phyloP scores from a whole-genome alignment of 164 flowering plant species.

The Nymphaea thermarum region DNA sequence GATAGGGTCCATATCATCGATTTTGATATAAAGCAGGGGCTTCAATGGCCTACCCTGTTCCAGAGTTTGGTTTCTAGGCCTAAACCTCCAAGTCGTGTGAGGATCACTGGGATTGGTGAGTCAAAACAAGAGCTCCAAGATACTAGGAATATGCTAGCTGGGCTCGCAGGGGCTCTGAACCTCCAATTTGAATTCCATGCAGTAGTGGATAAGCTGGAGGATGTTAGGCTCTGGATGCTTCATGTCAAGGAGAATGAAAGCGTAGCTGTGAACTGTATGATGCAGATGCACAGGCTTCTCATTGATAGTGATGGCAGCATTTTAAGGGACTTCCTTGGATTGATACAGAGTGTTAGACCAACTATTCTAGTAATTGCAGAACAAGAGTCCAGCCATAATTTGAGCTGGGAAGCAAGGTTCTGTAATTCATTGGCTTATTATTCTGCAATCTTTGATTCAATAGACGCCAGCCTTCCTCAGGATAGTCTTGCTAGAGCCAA shows the following conservation, averaged over 20 bases:
- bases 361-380: slow-evolving; percentile 6
- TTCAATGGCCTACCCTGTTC: slow-evolving; percentile 9
- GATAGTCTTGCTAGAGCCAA: slow-evolving; percentile 55
- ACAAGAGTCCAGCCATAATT: slow-evolving; percentile 3
- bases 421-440: slow-evolving; percentile 63
- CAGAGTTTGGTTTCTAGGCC: slow-evolving; percentile 18
- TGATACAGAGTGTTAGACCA: slow-evolving; percentile 71
- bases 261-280: slow-evolving; percentile 70
- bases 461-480: slow-evolving; percentile 39
- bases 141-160: slow-evolving; percentile 73
- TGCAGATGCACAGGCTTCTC: slow-evolving; percentile 76
- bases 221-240: slow-evolving; percentile 97
- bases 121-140: slow-evolving; percentile 84
- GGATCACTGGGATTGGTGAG: slow-evolving; percentile 88
- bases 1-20: slow-evolving; percentile 6
- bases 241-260: slow-evolving; percentile 79
- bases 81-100: slow-evolving; percentile 71
- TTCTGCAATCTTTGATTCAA: slow-evolving; percentile 72
- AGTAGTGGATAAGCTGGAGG: slow-evolving; percentile 86
- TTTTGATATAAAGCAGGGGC: slow-evolving; percentile 9
- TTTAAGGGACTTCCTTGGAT: slow-evolving; percentile 58
- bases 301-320: slow-evolving; percentile 52
- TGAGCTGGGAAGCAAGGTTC: slow-evolving; percentile 44
- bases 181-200: slow-evolving; percentile 82
- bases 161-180: slow-evolving; percentile 61